These are phyloP conservation scores for Micromonas commoda DNA, from an alignment of 139 green algal species.

Conservation along the genomic window DNA sequence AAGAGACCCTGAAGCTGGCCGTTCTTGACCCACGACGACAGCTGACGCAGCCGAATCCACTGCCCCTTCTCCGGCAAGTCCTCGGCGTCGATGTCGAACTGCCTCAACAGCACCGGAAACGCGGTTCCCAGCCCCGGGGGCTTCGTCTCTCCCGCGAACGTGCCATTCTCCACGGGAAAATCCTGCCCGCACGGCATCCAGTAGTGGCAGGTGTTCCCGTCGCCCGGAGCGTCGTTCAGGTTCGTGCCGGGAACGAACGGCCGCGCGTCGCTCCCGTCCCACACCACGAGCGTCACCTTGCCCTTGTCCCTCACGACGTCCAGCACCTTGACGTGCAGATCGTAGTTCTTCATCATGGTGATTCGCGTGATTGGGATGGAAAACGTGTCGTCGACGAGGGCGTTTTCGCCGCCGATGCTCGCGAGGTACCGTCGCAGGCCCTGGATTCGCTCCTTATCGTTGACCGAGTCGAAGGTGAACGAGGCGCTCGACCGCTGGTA, in stretches of 20 bases:
- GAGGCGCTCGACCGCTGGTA: not conserved
- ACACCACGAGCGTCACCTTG: constrained; percentile 12
- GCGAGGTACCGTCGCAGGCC: too few relatives aligned
- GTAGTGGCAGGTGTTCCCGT: not conserved
- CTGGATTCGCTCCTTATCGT: too few relatives aligned
- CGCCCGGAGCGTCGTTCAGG: not conserved
- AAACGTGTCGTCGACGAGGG: not conserved
- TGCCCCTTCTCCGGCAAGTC: not conserved
- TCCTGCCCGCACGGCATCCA: not conserved
- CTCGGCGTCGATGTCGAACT: not conserved
- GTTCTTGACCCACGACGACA: not conserved
- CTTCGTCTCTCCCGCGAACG: not conserved
- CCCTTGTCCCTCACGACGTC: not conserved
- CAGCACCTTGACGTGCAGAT: constrained; percentile 12
- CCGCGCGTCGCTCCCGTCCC: constrained; percentile 12
- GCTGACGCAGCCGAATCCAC: constrained; percentile 11
- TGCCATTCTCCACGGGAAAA: not conserved
- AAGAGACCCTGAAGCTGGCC: not conserved
- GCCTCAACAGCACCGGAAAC: not conserved
- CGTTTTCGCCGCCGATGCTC: too few relatives aligned
- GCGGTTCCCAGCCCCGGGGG: not conserved
- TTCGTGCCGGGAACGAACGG: not conserved
- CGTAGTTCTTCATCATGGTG: not conserved
- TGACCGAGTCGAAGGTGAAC: not conserved
- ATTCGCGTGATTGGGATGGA: not conserved